Evolutionary conservation across 148 eudicot species (phyloP).

Genomic region (Vaccinium vitisidaea): DNA sequence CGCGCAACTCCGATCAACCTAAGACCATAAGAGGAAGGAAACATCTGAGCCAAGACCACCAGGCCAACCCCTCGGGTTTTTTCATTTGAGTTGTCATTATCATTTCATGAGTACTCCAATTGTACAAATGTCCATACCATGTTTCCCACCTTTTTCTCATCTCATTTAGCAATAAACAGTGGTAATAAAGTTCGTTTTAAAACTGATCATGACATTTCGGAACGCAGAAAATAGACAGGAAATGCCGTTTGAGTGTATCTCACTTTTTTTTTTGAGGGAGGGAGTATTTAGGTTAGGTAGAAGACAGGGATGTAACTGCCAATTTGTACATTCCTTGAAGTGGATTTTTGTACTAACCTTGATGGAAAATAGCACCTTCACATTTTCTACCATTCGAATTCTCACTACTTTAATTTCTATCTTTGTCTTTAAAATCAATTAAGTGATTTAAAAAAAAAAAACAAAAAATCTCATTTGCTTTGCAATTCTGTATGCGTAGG

Average conservation of each 20-base stretch:
- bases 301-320: conserved; percentile 15
- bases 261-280: conserved; percentile 11
- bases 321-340: neutral
- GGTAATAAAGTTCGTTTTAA: neutral
- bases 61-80: too few species aligned
- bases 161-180: neutral
- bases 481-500: neutral
- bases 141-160: neutral
- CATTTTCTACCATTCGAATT: neutral
- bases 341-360: conserved; percentile 14
- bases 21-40: too few species aligned
- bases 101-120: neutral
- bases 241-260: conserved; percentile 7
- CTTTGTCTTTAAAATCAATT: neutral
- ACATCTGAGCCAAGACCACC: too few species aligned
- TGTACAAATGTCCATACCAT: neutral
- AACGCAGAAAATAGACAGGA: neutral
- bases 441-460: neutral
- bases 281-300: conserved; percentile 16
- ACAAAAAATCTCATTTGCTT: neutral
- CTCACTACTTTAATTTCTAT: neutral
- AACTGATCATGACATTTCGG: neutral
- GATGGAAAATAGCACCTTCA: conserved; percentile 14
- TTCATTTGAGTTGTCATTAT: too few species aligned
- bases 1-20: too few species aligned